Percentiles rank a stretch among this genome's conserved stretches.
phyloP scores from a whole-genome alignment of 2,329 filamentous ascomycete genomes.

The Neopestalotiopsis clavispora region DNA sequence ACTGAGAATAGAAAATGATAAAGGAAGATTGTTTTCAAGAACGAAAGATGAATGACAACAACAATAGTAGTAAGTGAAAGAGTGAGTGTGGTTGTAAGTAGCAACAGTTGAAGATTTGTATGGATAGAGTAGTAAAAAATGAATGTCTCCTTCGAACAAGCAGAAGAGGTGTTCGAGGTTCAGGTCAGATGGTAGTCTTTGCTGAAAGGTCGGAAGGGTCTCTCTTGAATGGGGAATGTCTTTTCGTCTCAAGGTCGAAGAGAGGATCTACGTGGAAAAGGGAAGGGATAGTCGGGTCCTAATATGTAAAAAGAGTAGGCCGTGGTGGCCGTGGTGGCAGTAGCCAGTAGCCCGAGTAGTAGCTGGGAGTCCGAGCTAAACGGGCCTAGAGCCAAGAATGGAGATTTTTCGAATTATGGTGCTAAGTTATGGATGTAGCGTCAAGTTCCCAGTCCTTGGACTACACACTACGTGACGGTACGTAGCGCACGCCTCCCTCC shows the following conservation, averaged over 20 bases:
- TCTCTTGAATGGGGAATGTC: background rate
- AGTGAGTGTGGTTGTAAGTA: background rate
- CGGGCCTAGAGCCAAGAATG: conserved; percentile 1
- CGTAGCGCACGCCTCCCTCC: no score
- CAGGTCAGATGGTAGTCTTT: conserved; percentile 1
- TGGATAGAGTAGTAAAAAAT: background rate
- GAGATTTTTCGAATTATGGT: background rate
- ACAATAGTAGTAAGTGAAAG: background rate
- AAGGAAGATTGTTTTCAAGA: background rate
- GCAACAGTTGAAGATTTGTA: background rate
- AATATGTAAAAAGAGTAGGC: background rate
- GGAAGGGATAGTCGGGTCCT: conserved; percentile 1
- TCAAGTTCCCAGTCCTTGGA: background rate
- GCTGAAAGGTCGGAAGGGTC: background rate
- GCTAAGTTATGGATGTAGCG: background rate
- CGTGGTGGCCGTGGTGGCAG: background rate
- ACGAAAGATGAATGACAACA: background rate
- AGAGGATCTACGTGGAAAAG: background rate
- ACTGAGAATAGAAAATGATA: background rate
- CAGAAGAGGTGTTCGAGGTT: background rate
- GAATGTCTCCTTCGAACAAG: background rate
- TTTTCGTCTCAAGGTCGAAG: conserved; percentile 1
- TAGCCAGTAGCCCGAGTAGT: background rate
- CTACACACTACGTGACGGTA: no score
- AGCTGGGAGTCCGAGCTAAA: background rate